Percentiles rank a stretch among this genome's conserved stretches.
Evolutionary conservation across 176 grass and related monocot genomes (phyloP).

Genomic region (Elaeis guineensis): DNA sequence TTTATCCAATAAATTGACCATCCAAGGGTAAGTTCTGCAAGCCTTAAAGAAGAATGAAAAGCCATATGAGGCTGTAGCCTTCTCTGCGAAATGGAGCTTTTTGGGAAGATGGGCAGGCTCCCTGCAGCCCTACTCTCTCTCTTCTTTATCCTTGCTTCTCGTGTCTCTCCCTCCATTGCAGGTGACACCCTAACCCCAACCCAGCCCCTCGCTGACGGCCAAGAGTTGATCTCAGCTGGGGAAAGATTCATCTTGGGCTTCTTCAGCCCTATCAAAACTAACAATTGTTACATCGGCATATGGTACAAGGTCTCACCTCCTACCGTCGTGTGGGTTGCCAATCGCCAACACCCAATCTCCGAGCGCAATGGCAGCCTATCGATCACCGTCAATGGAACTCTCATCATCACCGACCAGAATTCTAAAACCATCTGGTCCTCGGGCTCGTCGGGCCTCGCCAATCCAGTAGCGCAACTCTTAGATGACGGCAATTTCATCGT

Average conservation of each 20-base stretch:
- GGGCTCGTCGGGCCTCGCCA: background rate
- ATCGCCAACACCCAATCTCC: background rate
- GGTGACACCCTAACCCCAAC: background rate
- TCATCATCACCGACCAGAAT: slow-evolving; percentile 5
- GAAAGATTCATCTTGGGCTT: background rate
- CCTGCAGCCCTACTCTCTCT: background rate
- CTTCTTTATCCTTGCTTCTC: background rate
- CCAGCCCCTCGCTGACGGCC: background rate
- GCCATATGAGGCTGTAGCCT: too few relatives aligned
- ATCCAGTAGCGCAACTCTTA: background rate
- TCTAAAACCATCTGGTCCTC: background rate
- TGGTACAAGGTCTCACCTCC: slow-evolving; percentile 5
- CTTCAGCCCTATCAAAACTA: background rate
- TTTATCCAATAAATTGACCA: too few relatives aligned
- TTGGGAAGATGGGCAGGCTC: background rate
- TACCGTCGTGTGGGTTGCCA: slow-evolving; percentile 9
- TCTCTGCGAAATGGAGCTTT: too few relatives aligned
- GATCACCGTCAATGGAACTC: background rate
- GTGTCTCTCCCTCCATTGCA: background rate
- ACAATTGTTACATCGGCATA: background rate
- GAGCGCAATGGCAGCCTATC: background rate
- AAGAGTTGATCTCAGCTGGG: background rate
- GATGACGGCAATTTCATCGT: slow-evolving; percentile 4
- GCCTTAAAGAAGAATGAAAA: too few relatives aligned
- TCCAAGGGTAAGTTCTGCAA: too few relatives aligned